Conservation (phyloP, 352 stramenopile species). For the Plasmopara viticola region DNA sequence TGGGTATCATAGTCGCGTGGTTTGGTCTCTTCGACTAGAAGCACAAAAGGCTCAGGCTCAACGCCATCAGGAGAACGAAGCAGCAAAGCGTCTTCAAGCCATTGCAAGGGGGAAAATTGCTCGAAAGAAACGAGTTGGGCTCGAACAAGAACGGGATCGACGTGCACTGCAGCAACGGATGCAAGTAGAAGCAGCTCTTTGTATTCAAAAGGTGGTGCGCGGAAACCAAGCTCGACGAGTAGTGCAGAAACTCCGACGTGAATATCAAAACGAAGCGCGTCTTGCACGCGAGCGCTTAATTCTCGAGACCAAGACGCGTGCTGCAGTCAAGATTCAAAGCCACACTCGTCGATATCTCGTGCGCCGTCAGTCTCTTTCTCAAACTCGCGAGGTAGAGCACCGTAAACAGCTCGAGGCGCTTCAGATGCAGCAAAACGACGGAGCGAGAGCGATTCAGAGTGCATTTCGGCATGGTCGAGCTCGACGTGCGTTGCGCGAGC, state of each 20-base stretch:
- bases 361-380: conserved; percentile 24
- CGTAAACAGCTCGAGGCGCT: conserved; percentile 21
- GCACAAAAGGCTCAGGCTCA: conserved; percentile 27
- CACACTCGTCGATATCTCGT: conserved; percentile 52
- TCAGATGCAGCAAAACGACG: conserved; percentile 34
- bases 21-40: conserved; percentile 47
- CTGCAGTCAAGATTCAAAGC: conserved; percentile 69
- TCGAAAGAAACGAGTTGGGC: conserved; percentile 23
- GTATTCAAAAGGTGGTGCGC: conserved; percentile 62
- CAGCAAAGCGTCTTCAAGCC: conserved; percentile 55
- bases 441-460: conserved; percentile 65
- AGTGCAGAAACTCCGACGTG: conserved; percentile 26
- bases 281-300: conserved; percentile 53
- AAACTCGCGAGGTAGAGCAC: conserved; percentile 27
- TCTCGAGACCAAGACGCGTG: conserved; percentile 43
- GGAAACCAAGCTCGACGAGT: conserved; percentile 43
- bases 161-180: conserved; percentile 29
- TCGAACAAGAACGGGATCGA: conserved; percentile 22
- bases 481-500: conserved; percentile 29
- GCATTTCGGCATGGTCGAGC: conserved; percentile 41
- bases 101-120: conserved; percentile 51
- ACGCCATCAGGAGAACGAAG: conserved; percentile 44
- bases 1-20: conserved; percentile 61
- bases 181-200: conserved; percentile 33
- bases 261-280: conserved; percentile 42